Base-by-base conservation (phyloP, 2,329 filamentous ascomycete species). In the Venturia oleaginea region DNA sequence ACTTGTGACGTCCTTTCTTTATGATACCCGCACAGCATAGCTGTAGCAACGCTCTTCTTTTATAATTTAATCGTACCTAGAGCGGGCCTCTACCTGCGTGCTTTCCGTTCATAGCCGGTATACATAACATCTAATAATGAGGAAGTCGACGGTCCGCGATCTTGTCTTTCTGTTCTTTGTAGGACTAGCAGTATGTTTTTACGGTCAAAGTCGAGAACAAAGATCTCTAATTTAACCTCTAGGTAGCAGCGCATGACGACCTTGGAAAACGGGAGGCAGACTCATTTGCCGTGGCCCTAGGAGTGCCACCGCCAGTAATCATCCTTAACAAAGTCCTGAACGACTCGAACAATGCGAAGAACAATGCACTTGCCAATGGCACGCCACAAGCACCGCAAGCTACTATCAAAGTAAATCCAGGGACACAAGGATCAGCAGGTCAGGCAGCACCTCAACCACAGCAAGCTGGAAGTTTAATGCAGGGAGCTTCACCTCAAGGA, bases 21-120 rank as follows among this genome's bases (percentile, higher is more conserved):
- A 60, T 60, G 59, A 60, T 60, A 27, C 34, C 27, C n/a, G 22
- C 37, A 24, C 59, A 60, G 59, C 59, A 10, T 60, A 24, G 59
- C 59, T 60, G 19, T 11, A 60, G 59, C 24, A 22, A 38, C n/a
- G 40, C 59, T 42, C 34, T 60, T 43, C 59, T 60, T 60, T 60
- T 19, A 40, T n/a, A 60, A 37, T 43, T 15, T 27, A 38, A 24
- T 27, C 34, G 32, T 42, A 59, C 57, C 32, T 59, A 60, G 59
- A 60, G 59, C 59, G 40, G 59, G 59, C n/a, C 59, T 60, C 59
- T 60, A 60, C 57, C 32, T 60, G 59, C 40, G 59, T 37, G 59
- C 40, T 43, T 59, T 43, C 37, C 1, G 37, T 42, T 19, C 4
- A 4, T n/a, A 43, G 4, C 15, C 59, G n/a, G n/a, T 42, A 5